Conservation (phyloP, 169 alveolate genomes). For the Eimeria brunetti region DNA sequence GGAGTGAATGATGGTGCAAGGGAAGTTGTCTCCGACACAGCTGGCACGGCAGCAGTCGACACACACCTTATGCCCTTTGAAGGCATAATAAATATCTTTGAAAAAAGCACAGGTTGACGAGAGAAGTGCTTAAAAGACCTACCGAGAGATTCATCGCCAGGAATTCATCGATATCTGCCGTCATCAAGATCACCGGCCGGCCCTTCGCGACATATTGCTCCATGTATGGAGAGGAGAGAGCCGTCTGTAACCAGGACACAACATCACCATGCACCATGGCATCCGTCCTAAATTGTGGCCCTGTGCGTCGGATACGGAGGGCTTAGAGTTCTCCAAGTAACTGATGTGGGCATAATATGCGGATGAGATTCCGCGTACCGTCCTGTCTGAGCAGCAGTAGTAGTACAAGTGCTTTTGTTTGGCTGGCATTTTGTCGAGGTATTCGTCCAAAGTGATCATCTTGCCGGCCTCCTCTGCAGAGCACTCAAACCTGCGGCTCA, state of each 20-base stretch:
- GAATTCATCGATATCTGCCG: slow-evolving; percentile 94
- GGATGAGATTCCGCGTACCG: slow-evolving; percentile 19
- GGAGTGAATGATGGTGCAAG: neutral
- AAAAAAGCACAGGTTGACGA: neutral
- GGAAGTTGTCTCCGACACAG: neutral
- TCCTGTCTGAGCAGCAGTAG: slow-evolving; percentile 88
- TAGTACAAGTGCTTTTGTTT: slow-evolving; percentile 92
- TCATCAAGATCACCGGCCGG: slow-evolving; percentile 90
- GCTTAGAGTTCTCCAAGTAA: neutral
- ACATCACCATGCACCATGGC: neutral
- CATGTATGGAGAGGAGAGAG: slow-evolving; percentile 94
- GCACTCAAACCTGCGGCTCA: slow-evolving; percentile 56
- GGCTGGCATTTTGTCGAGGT: slow-evolving; percentile 86
- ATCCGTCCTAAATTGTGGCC: neutral
- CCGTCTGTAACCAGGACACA: slow-evolving; percentile 85
- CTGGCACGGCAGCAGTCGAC: neutral
- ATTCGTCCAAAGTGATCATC: slow-evolving; percentile 85
- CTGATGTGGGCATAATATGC: neutral
- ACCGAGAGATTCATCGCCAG: slow-evolving; percentile 89
- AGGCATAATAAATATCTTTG: neutral
- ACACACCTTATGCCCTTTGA: neutral
- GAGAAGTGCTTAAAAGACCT: neutral
- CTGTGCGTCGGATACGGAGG: neutral
- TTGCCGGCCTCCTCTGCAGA: slow-evolving; percentile 78
- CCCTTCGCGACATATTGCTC: slow-evolving; percentile 87